Percentiles rank a stretch among this genome's conserved stretches.
phyloP scores from a whole-genome alignment of 2,329 filamentous ascomycete genomes.

The Thelonectria rubi region DNA sequence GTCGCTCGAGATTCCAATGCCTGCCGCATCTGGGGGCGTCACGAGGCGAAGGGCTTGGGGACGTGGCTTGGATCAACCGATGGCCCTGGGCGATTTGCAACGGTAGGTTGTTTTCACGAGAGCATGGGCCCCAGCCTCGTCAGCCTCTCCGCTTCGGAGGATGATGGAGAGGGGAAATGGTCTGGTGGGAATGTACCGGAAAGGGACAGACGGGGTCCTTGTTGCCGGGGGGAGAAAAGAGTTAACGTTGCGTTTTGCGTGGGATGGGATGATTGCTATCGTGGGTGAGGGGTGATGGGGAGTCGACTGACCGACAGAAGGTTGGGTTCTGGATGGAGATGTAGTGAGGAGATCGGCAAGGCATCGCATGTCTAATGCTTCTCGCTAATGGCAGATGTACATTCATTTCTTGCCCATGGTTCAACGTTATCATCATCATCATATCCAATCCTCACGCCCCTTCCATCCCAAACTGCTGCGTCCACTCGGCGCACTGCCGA shows the following conservation, averaged over 20 bases:
- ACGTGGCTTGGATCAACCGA: background rate
- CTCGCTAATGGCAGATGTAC: background rate
- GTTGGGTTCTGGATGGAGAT: too few relatives aligned
- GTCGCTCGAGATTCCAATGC: background rate
- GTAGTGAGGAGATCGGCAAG: too few relatives aligned
- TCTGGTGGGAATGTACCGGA: background rate
- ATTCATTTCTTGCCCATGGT: background rate
- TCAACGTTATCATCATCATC: background rate
- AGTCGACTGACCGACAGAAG: background rate
- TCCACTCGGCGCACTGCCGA: conserved; percentile 22
- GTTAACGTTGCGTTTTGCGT: background rate
- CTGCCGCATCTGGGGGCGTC: background rate
- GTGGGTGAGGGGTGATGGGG: background rate
- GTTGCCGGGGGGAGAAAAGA: background rate
- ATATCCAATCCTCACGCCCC: conserved; percentile 9
- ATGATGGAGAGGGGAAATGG: too few relatives aligned
- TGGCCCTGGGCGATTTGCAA: background rate
- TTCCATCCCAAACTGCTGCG: conserved; percentile 19
- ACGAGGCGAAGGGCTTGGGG: background rate
- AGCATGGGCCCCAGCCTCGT: too few relatives aligned
- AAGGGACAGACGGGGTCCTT: background rate
- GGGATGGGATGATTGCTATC: background rate
- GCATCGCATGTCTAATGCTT: too few relatives aligned
- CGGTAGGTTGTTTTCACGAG: background rate
- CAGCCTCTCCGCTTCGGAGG: too few relatives aligned